Conservation (phyloP, 805 yeast species). For the Monosporozyma aerobia region DNA sequence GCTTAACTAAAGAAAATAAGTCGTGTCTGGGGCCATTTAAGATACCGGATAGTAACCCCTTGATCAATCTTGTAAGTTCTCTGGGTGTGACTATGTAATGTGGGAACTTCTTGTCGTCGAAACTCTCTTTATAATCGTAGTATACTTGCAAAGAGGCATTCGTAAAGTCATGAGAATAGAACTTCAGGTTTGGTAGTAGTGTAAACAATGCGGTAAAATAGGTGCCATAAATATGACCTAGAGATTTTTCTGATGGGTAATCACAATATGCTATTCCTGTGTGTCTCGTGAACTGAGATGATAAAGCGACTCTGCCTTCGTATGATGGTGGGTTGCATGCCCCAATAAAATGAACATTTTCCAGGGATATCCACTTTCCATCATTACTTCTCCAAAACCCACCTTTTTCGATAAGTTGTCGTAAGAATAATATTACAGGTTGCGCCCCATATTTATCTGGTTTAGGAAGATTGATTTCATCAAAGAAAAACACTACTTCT, state of each 20-base stretch:
- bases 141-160: slow-evolving; percentile 62
- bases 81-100: slow-evolving; percentile 83
- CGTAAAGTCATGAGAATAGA: slow-evolving; percentile 44
- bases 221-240: slow-evolving; percentile 56
- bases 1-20: slow-evolving; percentile 41
- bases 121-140: slow-evolving; percentile 32
- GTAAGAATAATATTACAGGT: slow-evolving; percentile 54
- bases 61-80: slow-evolving; percentile 79
- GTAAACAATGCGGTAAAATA: slow-evolving; percentile 50
- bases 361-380: slow-evolving; percentile 55
- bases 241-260: slow-evolving; percentile 59
- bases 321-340: slow-evolving; percentile 90
- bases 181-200: slow-evolving; percentile 50
- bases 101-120: slow-evolving; percentile 33
- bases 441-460: slow-evolving; percentile 68
- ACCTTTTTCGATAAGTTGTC: slow-evolving; percentile 60
- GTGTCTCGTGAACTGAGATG: slow-evolving; percentile 58
- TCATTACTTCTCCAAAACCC: slow-evolving; percentile 70
- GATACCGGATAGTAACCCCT: slow-evolving; percentile 57
- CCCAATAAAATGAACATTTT: slow-evolving; percentile 74
- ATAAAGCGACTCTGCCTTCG: slow-evolving; percentile 55
- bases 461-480: slow-evolving; percentile 79
- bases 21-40: slow-evolving; percentile 30
- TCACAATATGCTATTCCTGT: slow-evolving; percentile 61
- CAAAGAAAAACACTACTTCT: slow-evolving; percentile 79